Evolutionary conservation across 306 rosid species (phyloP).

Genomic region (Quercus mongolica): DNA sequence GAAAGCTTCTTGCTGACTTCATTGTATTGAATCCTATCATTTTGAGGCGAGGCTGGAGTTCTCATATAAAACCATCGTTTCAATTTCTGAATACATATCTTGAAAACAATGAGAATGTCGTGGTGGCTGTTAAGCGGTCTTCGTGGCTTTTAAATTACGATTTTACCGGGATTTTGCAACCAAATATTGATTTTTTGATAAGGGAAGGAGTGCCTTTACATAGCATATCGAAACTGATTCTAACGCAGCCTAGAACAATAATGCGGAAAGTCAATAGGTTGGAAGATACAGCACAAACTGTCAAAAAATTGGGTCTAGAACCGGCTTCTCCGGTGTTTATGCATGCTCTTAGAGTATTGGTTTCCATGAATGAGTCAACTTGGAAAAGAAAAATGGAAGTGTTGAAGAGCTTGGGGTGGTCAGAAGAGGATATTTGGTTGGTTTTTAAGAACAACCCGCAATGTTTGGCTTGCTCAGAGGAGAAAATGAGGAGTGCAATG

Average conservation of each 20-base stretch:
- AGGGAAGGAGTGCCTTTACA: conserved; percentile 8
- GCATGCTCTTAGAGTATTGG: neutral
- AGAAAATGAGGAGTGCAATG: conserved; percentile 2
- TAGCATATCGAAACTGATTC: neutral
- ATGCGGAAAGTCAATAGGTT: conserved; percentile 7
- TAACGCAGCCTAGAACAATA: neutral
- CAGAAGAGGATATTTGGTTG: conserved; percentile 4
- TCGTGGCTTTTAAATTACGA: conserved; percentile 5
- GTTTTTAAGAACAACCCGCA: neutral
- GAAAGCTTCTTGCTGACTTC: neutral
- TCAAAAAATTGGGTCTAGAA: conserved; percentile 5
- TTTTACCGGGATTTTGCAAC: neutral
- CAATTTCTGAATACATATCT: neutral
- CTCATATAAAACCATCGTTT: conserved; percentile 11
- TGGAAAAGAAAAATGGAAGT: conserved; percentile 11
- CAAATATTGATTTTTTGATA: conserved; percentile 7
- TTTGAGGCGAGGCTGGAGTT: neutral
- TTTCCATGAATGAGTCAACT: conserved; percentile 14
- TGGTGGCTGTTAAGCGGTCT: neutral
- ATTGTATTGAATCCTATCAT: neutral
- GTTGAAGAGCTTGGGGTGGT: conserved; percentile 25
- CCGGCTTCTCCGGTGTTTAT: neutral
- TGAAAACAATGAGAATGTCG: neutral
- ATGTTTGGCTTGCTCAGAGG: conserved; percentile 19
- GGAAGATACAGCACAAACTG: neutral